Percentiles rank a stretch among this genome's conserved stretches.
Evolutionary conservation across 169 alveolate species (phyloP).

Genomic region (Cryptosporidium viatorum): DNA sequence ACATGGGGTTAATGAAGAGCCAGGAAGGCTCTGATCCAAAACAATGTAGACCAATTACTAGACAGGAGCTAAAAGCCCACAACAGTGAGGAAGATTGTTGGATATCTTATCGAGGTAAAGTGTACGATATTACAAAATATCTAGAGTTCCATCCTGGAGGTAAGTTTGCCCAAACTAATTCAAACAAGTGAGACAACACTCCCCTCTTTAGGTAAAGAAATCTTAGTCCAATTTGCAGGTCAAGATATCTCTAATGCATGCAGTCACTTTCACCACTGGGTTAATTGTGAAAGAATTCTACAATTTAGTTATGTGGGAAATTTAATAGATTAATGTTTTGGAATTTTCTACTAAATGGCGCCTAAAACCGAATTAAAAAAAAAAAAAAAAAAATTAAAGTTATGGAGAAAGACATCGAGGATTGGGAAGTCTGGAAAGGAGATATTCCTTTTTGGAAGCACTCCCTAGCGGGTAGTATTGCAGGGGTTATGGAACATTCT

Average conservation of each 20-base stretch:
- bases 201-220: conserved; percentile 39
- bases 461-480: conserved; percentile 95
- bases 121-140: conserved; percentile 61
- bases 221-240: conserved; percentile 64
- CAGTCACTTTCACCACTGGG: conserved; percentile 67
- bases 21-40: neutral
- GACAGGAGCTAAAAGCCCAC: conserved; percentile 37
- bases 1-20: conserved; percentile 19
- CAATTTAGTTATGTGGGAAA: conserved; percentile 41
- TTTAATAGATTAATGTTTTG: neutral
- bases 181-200: neutral
- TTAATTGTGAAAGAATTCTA: conserved; percentile 68
- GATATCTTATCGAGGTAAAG: conserved; percentile 60
- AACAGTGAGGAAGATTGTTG: conserved; percentile 32
- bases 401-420: conserved; percentile 53
- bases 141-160: conserved; percentile 71
- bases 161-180: neutral
- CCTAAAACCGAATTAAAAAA: neutral
- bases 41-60: neutral
- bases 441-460: conserved; percentile 92
- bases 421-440: conserved; percentile 83
- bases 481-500: conserved; percentile 98
- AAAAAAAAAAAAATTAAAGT: neutral
- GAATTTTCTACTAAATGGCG: neutral
- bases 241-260: conserved; percentile 60